These are phyloP conservation scores for Micractinium conductrix DNA, from an alignment of 139 green algal species.

Conservation along the genomic window DNA sequence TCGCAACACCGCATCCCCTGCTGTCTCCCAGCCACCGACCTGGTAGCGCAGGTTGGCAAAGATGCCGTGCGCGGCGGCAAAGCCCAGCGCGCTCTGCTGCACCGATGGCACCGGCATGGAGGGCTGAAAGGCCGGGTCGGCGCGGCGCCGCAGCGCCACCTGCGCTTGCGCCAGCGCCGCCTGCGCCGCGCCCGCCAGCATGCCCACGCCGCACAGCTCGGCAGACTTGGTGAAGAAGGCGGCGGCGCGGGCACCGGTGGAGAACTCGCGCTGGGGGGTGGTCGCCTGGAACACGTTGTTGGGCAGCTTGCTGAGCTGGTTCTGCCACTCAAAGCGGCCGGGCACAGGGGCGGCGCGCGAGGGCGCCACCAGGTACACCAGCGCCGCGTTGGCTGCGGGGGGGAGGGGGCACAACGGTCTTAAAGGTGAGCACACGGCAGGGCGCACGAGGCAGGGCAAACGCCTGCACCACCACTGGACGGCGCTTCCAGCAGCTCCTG, in stretches of 20 bases:
- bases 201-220: slow-evolving; percentile 90
- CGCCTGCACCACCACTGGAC: background rate
- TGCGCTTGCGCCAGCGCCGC: slow-evolving; percentile 48
- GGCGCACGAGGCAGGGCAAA: background rate
- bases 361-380: slow-evolving; percentile 91
- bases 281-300: slow-evolving; percentile 87
- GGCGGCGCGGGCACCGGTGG: slow-evolving; percentile 56
- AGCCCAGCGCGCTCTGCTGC: slow-evolving; percentile 65
- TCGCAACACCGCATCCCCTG: background rate
- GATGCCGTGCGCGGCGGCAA: slow-evolving; percentile 84
- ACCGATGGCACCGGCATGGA: slow-evolving; percentile 77
- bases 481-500: background rate
- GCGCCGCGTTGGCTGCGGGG: slow-evolving; percentile 74
- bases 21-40: slow-evolving; percentile 66
- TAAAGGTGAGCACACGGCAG: background rate
- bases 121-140: slow-evolving; percentile 78
- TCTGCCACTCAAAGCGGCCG: slow-evolving; percentile 81
- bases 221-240: slow-evolving; percentile 84
- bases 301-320: slow-evolving; percentile 69
- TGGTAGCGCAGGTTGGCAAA: slow-evolving; percentile 94
- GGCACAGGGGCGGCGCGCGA: slow-evolving; percentile 67
- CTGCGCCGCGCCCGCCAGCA: slow-evolving; percentile 63
- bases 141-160: slow-evolving; percentile 38
- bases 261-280: slow-evolving; percentile 86
- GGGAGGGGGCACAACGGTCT: background rate